Evolutionary conservation across 164 flowering plant genomes (phyloP), one percentile per base, ranked within the genome.

Genomic region (Paratinospora sagittata): DNA sequence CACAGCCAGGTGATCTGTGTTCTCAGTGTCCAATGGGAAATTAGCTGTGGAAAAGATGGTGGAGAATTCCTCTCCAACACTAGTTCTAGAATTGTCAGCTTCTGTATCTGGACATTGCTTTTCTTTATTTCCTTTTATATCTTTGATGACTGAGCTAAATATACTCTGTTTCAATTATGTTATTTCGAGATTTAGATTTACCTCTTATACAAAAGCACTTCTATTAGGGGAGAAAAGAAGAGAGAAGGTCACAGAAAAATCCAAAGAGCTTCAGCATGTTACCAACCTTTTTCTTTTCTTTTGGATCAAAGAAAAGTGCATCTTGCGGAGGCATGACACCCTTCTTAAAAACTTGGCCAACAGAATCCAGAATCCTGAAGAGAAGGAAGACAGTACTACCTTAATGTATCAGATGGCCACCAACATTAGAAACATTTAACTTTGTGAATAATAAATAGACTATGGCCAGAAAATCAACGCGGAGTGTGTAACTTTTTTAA

Each of bases 271-370:
- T 39, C 6, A 33, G 39, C 33, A 30, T 71, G 41, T 33, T 64
- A 71, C 58, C 8, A 72, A 91, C 94, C 93, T 88, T 92, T 78
- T 85, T 90, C 91, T 88, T 90, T 81, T 94, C 97, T 80, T 87
- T 91, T 8, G 81, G 52, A 45, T 69, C 79, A 72, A 81, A 67
- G 37, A 65, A 23, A 45, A 65, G 39, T 27, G 43, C 82, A 67
- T 88, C 86, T 39, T 75, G 81, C 36, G 71, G 33, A 74, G 43
- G 27, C 36, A 75, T 61, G 43, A 83, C 57, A 70, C 81, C 84
- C 69, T 82, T 86, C 67, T 74, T 68, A 81, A 83, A 86, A 21
- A 92, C 87, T 66, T 81, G 84, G 75, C 84, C 75, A 60, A 83
- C 27, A 55, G 76, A 79, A 62, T 88, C 91, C 78, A 90, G 66